Evolutionary conservation across 2,329 filamentous ascomycete genomes (phyloP), one percentile per base, ranked within the genome.

Genomic region (Verticillium nubilum): DNA sequence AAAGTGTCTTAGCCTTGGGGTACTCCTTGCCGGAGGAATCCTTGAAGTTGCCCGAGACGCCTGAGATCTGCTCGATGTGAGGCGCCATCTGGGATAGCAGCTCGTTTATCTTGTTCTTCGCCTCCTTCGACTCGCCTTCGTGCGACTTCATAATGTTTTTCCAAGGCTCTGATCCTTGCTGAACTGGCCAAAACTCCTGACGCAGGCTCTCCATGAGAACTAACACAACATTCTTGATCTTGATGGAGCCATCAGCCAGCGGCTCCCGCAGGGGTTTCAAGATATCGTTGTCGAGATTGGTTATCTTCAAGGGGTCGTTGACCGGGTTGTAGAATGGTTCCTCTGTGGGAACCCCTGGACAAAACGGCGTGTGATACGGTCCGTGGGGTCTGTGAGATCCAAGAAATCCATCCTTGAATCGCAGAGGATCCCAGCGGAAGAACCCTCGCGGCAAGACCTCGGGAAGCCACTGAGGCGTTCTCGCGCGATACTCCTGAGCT

Each of bases 151-250:
- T 29, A 6, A 65, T 62, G 0, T 68, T 67, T 5, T 69, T 63
- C 23, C 66, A 67, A 26, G 73, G 69, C 58, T 68, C 66, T 47
- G 69, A 72, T 1, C 67, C 67, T 27, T 69, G 67, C 19, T 19
- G 37, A 28, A 75, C 58, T 0, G 73, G 73, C 54, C 74, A 75
- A 10, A 75, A 64, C 56, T 75, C 73, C 2, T 67, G 69, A 37
- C 65, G 72, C 33, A 66, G 75, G 61, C 68, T 76, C 65, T 73
- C 73, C 29, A 75, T 64, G 28, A 72, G 71, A 6, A 75, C 57
- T n/a, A 71, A 61, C 25, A 75, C 64, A 6, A 75, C 66, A 55
- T 75, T 72, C 61, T 72, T 73, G 60, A 75, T 73, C 52, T 59
- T 60, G 3, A 59, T 62, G n/a, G 56, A 57, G 27, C 35, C 35